phyloP scores from a whole-genome alignment of 345 rosid species.

The Aurinia saxatilis region DNA sequence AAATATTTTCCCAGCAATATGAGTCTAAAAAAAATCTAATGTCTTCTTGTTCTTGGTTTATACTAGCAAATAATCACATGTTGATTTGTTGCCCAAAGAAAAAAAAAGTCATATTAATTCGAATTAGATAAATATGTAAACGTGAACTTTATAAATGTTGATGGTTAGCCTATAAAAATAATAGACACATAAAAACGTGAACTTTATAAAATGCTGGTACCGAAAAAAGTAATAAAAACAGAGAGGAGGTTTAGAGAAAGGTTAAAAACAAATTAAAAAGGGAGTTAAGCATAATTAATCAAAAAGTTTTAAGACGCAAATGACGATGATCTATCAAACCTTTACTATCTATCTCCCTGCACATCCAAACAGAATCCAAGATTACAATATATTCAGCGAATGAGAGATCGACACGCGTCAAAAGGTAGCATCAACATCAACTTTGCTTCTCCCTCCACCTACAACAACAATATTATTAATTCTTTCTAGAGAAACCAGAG shows the following conservation, averaged over 20 bases:
- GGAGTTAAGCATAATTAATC: conserved; percentile 2
- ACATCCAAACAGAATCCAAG: conserved; percentile 38
- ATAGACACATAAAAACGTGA: not conserved
- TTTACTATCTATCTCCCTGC: conserved; percentile 7
- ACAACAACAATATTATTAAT: not conserved
- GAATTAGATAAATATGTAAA: not conserved
- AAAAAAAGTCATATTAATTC: not conserved
- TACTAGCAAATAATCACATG: not conserved
- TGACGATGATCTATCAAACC: conserved; percentile 18
- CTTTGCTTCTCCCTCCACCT: conserved; percentile 10
- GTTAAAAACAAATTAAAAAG: not conserved
- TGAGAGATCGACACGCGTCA: conserved; percentile 11
- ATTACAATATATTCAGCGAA: conserved; percentile 2
- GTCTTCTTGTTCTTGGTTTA: no score
- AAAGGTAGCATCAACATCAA: conserved; percentile 17
- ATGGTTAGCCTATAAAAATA: not conserved
- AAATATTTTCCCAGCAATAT: no score
- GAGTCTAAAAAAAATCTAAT: no score
- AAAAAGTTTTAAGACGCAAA: not conserved
- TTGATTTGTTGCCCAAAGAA: not conserved
- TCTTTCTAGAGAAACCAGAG: conserved; percentile 1
- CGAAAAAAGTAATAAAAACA: not conserved
- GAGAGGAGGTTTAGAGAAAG: not conserved
- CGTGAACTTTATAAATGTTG: not conserved
- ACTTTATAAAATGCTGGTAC: not conserved